Evolutionary conservation across 2,329 filamentous ascomycete genomes (phyloP), one percentile per base, ranked within the genome.

Genomic region (Monosporascus sp.): DNA sequence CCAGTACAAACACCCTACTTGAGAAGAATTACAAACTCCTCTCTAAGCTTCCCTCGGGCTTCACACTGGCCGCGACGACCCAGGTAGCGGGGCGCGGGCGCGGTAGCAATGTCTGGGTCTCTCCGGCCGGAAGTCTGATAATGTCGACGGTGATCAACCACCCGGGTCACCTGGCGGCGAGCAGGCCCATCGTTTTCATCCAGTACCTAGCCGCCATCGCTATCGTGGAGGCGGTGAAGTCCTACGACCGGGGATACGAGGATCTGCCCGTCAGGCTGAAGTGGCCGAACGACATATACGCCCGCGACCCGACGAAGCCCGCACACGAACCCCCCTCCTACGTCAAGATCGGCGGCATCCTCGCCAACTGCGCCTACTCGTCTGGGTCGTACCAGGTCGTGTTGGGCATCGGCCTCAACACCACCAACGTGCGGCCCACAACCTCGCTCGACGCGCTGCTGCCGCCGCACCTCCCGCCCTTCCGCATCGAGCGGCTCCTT

Each of bases 201-300:
- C 94, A 97, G 69, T 99, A 99, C 67, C 80, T 99, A 15, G 85
- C 90, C 0, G 92, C 91, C 1, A 82, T 99, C 46, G 92, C 94
- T 41, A 88, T 93, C 42, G 87, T 95, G 3, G 82, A 89, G 56
- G 93, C 90, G 0, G 85, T 97, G 57, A 86, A 89, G 57, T 80
- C 78, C 25, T 97, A 97, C 65, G 90, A 86, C 48, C 71, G 72
- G 2, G 89, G 86, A 7, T 97, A 95, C 69, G 77, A 82, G 6
- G 76, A 83, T 0, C 70, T 97, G 5, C 89, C 89, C 1, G 79
- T 99, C 41, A 91, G 89, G 67, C 73, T 99, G 34, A 99, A 99
- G 70, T 99, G 94, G 94, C 94, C 94, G 11, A 99, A 99, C 64
- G 94, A 99, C 66, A 89, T 99, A 51, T 93, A 90, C 64, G 86